phyloP scores from a whole-genome alignment of 2,329 filamentous ascomycete species.

The Lecanicillium sp. region DNA sequence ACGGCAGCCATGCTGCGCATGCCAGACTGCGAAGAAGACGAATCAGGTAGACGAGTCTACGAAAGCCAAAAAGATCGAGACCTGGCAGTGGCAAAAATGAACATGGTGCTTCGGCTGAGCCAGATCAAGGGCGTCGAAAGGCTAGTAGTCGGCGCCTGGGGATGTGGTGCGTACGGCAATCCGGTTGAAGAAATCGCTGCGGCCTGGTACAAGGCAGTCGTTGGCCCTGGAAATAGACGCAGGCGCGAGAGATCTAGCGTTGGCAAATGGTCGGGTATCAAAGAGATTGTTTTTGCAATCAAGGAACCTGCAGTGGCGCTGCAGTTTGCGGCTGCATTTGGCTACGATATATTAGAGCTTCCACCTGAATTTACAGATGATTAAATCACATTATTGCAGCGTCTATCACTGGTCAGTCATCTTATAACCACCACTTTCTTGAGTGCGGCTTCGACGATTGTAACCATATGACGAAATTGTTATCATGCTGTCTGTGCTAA shows the following conservation, averaged over 20 bases:
- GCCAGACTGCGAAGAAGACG: conserved; percentile 43
- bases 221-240: conserved; percentile 16
- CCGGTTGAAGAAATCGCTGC: conserved; percentile 52
- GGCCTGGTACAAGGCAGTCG: conserved; percentile 38
- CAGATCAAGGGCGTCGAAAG: conserved; percentile 37
- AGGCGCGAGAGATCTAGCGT: conserved; percentile 17
- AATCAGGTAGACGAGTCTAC: conserved; percentile 31
- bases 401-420: too few species aligned
- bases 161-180: conserved; percentile 59
- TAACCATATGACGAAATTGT: neutral
- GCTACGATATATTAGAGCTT: conserved; percentile 17
- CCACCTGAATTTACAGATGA: neutral
- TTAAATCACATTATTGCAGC: too few species aligned
- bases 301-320: conserved; percentile 41
- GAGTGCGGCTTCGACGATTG: too few species aligned
- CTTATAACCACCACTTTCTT: too few species aligned
- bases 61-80: conserved; percentile 43
- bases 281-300: conserved; percentile 51
- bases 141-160: conserved; percentile 58
- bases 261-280: neutral
- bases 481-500: neutral
- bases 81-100: conserved; percentile 49
- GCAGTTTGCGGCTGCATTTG: conserved; percentile 43
- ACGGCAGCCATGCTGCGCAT: conserved; percentile 53
- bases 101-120: conserved; percentile 48